phyloP scores from a whole-genome alignment of 164 flowering plant genomes.

The Aristolochia fimbriata region DNA sequence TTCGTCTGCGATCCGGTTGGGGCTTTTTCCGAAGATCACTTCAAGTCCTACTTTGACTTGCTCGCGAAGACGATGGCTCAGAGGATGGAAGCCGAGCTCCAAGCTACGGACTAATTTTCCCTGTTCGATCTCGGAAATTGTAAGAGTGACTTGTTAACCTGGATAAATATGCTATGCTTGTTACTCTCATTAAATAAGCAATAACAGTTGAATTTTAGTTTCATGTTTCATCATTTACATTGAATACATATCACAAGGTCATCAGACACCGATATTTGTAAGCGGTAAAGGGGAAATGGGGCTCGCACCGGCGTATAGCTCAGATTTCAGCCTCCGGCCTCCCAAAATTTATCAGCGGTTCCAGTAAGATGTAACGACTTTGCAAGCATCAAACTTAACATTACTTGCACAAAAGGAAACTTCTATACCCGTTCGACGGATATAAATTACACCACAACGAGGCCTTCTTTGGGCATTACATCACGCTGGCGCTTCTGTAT shows the following conservation, averaged over 20 bases:
- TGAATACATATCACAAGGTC: too few species aligned
- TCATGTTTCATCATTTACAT: too few species aligned
- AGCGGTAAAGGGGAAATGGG: too few species aligned
- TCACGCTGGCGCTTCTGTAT: neutral
- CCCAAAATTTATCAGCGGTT: neutral
- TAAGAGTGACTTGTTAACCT: too few species aligned
- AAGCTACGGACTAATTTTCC: conserved; percentile 1
- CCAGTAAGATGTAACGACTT: neutral
- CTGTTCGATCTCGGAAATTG: neutral
- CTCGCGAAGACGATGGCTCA: conserved; percentile 29
- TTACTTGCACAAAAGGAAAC: neutral
- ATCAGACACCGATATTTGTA: too few species aligned
- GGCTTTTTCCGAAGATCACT: conserved; percentile 23
- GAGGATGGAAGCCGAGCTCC: conserved; percentile 34
- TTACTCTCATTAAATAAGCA: too few species aligned
- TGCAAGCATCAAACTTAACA: neutral
- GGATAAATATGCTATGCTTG: too few species aligned
- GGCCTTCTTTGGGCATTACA: neutral
- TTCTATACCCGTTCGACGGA: too few species aligned
- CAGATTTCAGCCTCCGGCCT: neutral
- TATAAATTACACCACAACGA: neutral
- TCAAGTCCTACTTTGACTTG: conserved; percentile 19
- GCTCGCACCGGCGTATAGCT: neutral
- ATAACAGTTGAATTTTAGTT: too few species aligned
- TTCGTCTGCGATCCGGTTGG: conserved; percentile 31